Percentiles rank a stretch among this genome's conserved stretches.
These are phyloP conservation scores for Westerdykella aurantiaca DNA, from an alignment of 2,329 filamentous ascomycete genomes.

Conservation along the genomic window DNA sequence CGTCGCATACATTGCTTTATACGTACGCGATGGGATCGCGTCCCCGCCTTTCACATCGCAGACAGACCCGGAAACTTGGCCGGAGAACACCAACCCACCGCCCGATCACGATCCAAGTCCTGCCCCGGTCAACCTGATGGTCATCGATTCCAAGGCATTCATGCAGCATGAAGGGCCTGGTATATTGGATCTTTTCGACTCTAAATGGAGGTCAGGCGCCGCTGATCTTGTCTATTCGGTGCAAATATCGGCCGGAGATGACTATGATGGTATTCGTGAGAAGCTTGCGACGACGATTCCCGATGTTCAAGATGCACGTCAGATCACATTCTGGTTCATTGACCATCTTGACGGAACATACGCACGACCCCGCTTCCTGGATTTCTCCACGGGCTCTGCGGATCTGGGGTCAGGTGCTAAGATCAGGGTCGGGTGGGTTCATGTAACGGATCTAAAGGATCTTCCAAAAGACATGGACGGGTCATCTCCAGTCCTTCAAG, in stretches of 20 bases:
- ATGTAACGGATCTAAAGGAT: constrained; percentile 26
- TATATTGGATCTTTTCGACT: constrained; percentile 29
- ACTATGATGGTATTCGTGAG: constrained; percentile 24
- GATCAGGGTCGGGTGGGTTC: constrained; percentile 18
- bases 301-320: constrained; percentile 32
- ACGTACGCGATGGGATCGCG: constrained; percentile 48
- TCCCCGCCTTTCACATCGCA: constrained; percentile 35
- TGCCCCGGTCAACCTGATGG: constrained; percentile 18
- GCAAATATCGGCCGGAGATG: constrained; percentile 18
- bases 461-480: constrained; percentile 16
- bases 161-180: constrained; percentile 34
- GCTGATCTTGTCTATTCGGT: constrained; percentile 16
- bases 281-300: constrained; percentile 23
- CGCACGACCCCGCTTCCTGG: constrained; percentile 23
- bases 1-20: constrained; percentile 52
- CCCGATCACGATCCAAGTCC: not conserved
- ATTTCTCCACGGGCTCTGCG: too few relatives aligned
- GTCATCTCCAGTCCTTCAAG: too few relatives aligned
- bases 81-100: constrained; percentile 9
- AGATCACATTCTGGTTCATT: constrained; percentile 39
- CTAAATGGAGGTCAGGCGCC: constrained; percentile 13
- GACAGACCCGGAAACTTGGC: constrained; percentile 44
- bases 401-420: too few relatives aligned
- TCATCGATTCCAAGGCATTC: constrained; percentile 33
- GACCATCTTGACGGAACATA: constrained; percentile 26